Evolutionary conservation across 2,329 filamentous ascomycete genomes (phyloP).

Genomic region (Colletotrichum endophyticum): DNA sequence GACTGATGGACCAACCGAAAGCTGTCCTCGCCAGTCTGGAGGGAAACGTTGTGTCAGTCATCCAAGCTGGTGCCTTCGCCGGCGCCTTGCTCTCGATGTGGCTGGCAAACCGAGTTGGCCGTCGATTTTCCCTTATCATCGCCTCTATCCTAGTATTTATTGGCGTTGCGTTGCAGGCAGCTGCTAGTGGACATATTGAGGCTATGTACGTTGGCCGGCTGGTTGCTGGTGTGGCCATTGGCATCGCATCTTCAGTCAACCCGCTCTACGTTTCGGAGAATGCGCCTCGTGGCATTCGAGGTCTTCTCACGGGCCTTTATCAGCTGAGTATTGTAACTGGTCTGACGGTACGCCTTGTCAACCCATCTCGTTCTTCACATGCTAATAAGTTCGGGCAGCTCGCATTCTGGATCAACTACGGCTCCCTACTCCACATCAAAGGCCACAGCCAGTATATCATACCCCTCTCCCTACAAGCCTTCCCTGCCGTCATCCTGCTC

Average conservation of each 20-base stretch:
- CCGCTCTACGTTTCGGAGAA: slow-evolving; percentile 65
- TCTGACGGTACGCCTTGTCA: slow-evolving; percentile 48
- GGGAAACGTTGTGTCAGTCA: slow-evolving; percentile 31
- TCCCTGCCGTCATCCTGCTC: slow-evolving; percentile 41
- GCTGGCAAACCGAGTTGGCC: neutral
- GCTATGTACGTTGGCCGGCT: slow-evolving; percentile 31
- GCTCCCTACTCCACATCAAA: slow-evolving; percentile 28
- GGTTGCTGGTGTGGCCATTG: slow-evolving; percentile 55
- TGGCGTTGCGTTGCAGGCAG: slow-evolving; percentile 9
- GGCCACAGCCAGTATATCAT: slow-evolving; percentile 41
- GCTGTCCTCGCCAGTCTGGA: slow-evolving; percentile 24
- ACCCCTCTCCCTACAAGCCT: slow-evolving; percentile 44
- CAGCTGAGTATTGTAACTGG: slow-evolving; percentile 55
- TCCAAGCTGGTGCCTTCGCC: slow-evolving; percentile 30
- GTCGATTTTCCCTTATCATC: neutral
- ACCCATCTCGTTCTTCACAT: neutral
- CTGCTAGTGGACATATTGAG: slow-evolving; percentile 3
- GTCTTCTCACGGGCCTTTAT: slow-evolving; percentile 54
- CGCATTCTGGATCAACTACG: slow-evolving; percentile 43
- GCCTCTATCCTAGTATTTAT: neutral
- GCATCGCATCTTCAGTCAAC: slow-evolving; percentile 55
- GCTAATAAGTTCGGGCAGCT: slow-evolving; percentile 24
- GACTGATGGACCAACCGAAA: slow-evolving; percentile 19
- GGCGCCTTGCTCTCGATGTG: slow-evolving; percentile 26
- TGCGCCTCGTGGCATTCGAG: slow-evolving; percentile 56